Base-by-base conservation (phyloP, 139 green algal species). In the Haematococcus lacustris region DNA sequence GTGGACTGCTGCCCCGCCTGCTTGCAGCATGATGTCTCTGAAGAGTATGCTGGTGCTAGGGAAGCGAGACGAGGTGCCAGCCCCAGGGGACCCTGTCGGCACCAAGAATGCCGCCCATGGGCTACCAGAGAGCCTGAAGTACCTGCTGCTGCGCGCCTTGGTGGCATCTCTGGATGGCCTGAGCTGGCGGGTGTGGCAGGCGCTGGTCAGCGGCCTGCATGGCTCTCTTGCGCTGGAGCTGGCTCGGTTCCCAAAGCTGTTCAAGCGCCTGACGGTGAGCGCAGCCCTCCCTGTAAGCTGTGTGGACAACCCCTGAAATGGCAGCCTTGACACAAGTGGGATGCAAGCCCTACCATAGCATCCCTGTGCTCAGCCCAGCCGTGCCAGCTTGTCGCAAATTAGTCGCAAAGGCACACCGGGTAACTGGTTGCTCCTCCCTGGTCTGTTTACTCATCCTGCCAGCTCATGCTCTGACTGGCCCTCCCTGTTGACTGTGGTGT, bases 1-100 rank as follows among this genome's bases (percentile, higher is more conserved):
- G n/a, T n/a, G n/a, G n/a, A n/a, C n/a, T n/a, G n/a, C n/a, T n/a
- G n/a, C n/a, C n/a, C n/a, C n/a, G n/a, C n/a, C n/a, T n/a, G n/a
- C n/a, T n/a, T n/a, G n/a, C n/a, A 64, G 53, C 26, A 32, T 64
- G 53, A 64, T 64, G 13, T 64, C 53, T 32, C 43, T 72, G 13
- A 72, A 72, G 41, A 65, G 43, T 23, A 72, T 72, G 67, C 67
- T 72, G 2, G 67, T 64, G 67, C 43, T 72, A 5, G 67, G 67
- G 5, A 72, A 64, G 28, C 26, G 32, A 32, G 32, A 38, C 3
- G 60, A 66, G 30, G 60, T 28, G 30, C 21, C 26, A 13, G 30
- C 47, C 13, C 13, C 13, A 57, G 21, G 13, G 47, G 47, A 57
- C 21, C 21, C 47, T 13, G 21, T 28, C 13, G 13, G 47, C 13